phyloP scores from a whole-genome alignment of 345 rosid genomes.

The Bretschneidera sinensis region DNA sequence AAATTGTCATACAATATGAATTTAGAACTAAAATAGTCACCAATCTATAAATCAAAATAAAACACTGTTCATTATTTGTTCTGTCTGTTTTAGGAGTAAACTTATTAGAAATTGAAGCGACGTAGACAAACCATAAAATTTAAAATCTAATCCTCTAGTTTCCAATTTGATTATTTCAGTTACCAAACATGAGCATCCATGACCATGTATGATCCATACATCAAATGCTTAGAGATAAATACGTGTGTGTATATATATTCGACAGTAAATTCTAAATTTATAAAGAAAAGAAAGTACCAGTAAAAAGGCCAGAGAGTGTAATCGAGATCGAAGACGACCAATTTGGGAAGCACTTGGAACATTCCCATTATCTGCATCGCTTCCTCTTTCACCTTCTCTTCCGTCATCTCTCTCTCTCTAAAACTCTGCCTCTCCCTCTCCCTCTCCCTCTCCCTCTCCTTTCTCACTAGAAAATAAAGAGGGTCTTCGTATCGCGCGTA shows the following conservation, averaged over 20 bases:
- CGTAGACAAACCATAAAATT: too few relatives aligned
- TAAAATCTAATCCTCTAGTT: too few relatives aligned
- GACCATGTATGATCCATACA: neutral
- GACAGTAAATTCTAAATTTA: too few relatives aligned
- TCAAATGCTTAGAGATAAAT: neutral
- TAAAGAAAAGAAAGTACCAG: slow-evolving; percentile 36
- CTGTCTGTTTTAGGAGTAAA: too few relatives aligned
- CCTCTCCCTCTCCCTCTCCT: neutral
- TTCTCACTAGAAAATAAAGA: too few relatives aligned
- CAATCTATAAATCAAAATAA: too few relatives aligned
- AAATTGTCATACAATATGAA: too few relatives aligned
- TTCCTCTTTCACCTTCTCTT: slow-evolving; percentile 54
- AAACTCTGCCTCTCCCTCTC: neutral
- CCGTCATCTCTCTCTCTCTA: slow-evolving; percentile 52
- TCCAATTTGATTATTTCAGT: neutral
- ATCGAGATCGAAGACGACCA: slow-evolving; percentile 76
- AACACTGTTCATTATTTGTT: too few relatives aligned
- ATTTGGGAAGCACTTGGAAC: slow-evolving; percentile 46
- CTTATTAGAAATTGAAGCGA: too few relatives aligned
- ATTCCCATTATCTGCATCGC: slow-evolving; percentile 51
- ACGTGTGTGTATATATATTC: neutral
- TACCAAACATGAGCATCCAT: neutral
- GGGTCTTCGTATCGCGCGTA: too few relatives aligned
- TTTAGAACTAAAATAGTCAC: too few relatives aligned
- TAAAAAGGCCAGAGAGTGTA: slow-evolving; percentile 89